Base-by-base conservation (phyloP, 495 filamentous ascomycete species). In the Trichoderma erinaceum region DNA sequence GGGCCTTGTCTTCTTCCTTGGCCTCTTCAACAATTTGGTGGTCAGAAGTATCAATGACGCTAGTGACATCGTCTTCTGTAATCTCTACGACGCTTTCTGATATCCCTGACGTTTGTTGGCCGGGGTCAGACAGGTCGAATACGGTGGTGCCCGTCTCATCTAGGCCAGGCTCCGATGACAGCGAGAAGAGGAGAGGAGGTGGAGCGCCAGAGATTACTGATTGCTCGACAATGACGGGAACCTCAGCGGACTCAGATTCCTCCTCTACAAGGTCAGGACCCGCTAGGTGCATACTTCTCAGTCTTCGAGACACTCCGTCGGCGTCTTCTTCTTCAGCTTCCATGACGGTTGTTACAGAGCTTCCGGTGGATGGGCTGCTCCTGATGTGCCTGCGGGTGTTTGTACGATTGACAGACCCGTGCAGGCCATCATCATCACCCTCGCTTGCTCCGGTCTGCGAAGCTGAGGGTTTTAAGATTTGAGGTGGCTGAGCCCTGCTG, bases 361-460 rank as follows among this genome's bases (percentile, higher is more conserved):
- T 90, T n/a, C 88, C 89, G n/a, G 85, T 87, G 23, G 89, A 91
- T 27, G 90, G 89, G 61, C 83, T 85, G 73, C 86, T 89, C 71
- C 86, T 83, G 75, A 89, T 92, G 77, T 91, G 89, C 23, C 90
- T 82, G 68, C 89, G 82, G 29, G 89, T 91, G 72, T 89, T 92
- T 68, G 86, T 88, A 66, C 86, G 76, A 66, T 76, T 71, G 11
- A 41, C 41, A 21, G 76, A 73, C 35, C 75, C 73, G 63, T 78
- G 71, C 41, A 84, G 66, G 76, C 84, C 74, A 71, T 82, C 73
- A 73, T 85, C 71, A 74, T 76, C 68, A 52, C 75, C 72, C 52
- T 65, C 58, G 56, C 70, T 5, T 77, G 76, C 71, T 12, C 67
- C 38, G 58, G 48, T 48, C 13, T 75, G 71, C 75, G 82, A 56